These are phyloP conservation scores for Boletus smithii DNA, from an alignment of 1,284 basidiomycete genomes.

Conservation along the genomic window DNA sequence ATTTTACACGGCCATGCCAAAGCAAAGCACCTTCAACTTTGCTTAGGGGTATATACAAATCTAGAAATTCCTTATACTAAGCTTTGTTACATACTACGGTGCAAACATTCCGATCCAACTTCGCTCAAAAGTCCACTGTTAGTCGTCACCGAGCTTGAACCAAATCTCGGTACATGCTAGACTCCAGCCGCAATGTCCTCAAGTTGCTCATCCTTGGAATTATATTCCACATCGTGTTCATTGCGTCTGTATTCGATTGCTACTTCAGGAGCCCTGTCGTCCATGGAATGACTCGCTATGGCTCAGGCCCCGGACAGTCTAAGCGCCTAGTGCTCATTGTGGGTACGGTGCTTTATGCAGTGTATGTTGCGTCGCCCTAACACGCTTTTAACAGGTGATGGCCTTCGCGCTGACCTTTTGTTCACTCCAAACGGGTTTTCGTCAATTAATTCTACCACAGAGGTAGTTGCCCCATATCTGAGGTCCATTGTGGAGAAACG, in stretches of 20 bases:
- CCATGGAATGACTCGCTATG: slow-evolving; percentile 64
- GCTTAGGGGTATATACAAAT: neutral
- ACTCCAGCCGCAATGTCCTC: slow-evolving; percentile 23
- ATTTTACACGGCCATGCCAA: too few relatives aligned
- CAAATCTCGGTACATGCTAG: slow-evolving; percentile 9
- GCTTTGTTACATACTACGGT: too few relatives aligned
- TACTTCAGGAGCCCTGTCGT: slow-evolving; percentile 84
- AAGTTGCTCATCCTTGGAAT: slow-evolving; percentile 62
- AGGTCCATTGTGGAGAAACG: slow-evolving; percentile 61
- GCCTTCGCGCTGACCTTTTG: slow-evolving; percentile 79
- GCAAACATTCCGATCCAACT: too few relatives aligned
- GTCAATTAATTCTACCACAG: slow-evolving; percentile 48
- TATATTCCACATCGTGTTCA: slow-evolving; percentile 71
- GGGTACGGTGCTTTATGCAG: slow-evolving; percentile 43
- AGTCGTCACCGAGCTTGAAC: neutral
- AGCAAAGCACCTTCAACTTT: too few relatives aligned
- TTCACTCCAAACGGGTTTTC: slow-evolving; percentile 65
- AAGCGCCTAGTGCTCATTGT: slow-evolving; percentile 80
- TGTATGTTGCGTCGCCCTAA: neutral
- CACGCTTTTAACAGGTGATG: slow-evolving; percentile 55
- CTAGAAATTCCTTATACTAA: too few relatives aligned
- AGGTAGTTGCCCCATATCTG: slow-evolving; percentile 75
- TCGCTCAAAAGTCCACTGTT: neutral
- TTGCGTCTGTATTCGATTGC: slow-evolving; percentile 82
- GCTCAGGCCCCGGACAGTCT: slow-evolving; percentile 47